Conservation (phyloP, 352 stramenopile species). For the Phytophthora gonapodyides region DNA sequence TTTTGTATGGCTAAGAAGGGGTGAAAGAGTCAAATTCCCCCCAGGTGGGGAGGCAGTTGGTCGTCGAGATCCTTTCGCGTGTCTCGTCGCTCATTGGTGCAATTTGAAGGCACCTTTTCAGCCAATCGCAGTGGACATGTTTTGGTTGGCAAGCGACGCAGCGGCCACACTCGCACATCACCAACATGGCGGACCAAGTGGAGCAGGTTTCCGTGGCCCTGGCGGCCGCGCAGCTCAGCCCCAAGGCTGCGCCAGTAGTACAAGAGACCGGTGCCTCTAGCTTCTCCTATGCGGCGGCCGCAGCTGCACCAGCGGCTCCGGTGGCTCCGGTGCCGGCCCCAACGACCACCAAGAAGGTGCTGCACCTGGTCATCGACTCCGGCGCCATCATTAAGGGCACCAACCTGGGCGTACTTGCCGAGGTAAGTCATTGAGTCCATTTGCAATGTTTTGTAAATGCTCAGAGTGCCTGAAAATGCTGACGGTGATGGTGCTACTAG, state of each 20-base stretch:
- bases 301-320: constrained; percentile 7
- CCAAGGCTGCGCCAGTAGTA: neutral
- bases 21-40: constrained; percentile 20
- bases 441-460: neutral
- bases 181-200: constrained; percentile 28
- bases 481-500: constrained; percentile 25
- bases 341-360: constrained; percentile 63
- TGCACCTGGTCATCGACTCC: constrained; percentile 84
- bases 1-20: constrained; percentile 8
- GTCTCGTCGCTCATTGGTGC: constrained; percentile 30
- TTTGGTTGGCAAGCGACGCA: constrained; percentile 51
- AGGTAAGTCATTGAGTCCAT: constrained; percentile 39
- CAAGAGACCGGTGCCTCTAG: neutral
- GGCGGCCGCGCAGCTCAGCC: constrained; percentile 23
- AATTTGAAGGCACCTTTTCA: constrained; percentile 1
- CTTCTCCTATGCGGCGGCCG: constrained; percentile 16
- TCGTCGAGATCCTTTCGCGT: constrained; percentile 20
- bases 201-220: constrained; percentile 29
- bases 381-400: constrained; percentile 90
- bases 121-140: constrained; percentile 1
- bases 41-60: constrained; percentile 15
- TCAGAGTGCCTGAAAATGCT: constrained; percentile 15
- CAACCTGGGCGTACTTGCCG: constrained; percentile 69
- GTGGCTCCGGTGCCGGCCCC: constrained; percentile 2
- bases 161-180: constrained; percentile 21